A percentile compares a stretch with the other conserved stretches of the same genome.
Evolutionary conservation across 2,329 filamentous ascomycete species (phyloP).

Genomic region (Diplodia mutila): DNA sequence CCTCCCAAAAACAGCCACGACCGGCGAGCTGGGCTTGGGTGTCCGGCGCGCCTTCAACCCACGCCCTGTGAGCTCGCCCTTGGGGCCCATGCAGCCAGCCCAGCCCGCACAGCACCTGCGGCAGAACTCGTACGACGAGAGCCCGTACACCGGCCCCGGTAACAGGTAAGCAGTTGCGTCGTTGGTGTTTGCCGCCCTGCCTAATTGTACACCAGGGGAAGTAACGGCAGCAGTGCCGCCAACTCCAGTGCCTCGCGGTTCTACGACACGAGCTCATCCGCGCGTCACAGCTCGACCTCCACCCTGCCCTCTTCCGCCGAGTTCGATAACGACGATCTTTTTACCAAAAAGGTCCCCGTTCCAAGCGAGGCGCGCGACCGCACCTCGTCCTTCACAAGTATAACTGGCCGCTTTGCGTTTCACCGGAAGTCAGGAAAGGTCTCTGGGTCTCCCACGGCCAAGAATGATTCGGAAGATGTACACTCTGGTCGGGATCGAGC

Average conservation of each 20-base stretch:
- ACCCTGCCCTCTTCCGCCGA: conserved; percentile 48
- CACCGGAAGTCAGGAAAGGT: conserved; percentile 23
- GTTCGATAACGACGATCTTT: conserved; percentile 39
- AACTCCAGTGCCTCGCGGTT: conserved; percentile 37
- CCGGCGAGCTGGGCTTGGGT: conserved; percentile 25
- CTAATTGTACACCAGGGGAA: conserved; percentile 37
- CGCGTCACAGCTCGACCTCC: conserved; percentile 40
- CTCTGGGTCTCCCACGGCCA: neutral
- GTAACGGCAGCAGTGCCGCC: conserved; percentile 47
- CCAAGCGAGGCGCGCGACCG: conserved; percentile 7
- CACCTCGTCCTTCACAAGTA: conserved; percentile 25
- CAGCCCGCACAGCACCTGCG: conserved; percentile 14
- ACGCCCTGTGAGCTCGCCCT: conserved; percentile 23
- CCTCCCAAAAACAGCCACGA: conserved; percentile 34
- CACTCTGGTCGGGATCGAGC: conserved; percentile 35
- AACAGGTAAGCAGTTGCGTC: conserved; percentile 13
- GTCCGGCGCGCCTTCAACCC: conserved; percentile 19
- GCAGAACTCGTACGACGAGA: conserved; percentile 29
- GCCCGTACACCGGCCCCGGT: conserved; percentile 26
- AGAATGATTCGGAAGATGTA: conserved; percentile 19
- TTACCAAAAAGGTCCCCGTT: conserved; percentile 19
- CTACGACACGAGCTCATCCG: conserved; percentile 39
- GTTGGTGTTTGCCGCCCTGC: neutral
- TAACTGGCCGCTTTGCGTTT: conserved; percentile 22
- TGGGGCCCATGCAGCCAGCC: conserved; percentile 2